Conservation (phyloP, 2,329 filamentous ascomycete species). For the Colletotrichum lindemuthianum region DNA sequence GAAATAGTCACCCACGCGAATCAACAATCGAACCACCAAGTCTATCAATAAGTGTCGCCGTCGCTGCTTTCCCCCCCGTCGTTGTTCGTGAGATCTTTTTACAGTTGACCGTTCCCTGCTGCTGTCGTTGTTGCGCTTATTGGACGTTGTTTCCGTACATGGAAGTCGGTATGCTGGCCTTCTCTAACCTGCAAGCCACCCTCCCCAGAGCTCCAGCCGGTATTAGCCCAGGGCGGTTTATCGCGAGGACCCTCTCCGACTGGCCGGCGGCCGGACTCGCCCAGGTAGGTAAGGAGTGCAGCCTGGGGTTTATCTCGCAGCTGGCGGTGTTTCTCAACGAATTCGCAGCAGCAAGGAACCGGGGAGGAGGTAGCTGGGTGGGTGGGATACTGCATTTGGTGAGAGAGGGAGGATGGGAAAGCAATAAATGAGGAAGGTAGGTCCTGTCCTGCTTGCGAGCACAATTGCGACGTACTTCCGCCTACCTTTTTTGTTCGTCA, state of each 20-base stretch:
- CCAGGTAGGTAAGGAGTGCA: neutral
- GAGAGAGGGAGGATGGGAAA: constrained; percentile 21
- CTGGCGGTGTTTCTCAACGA: constrained; percentile 24
- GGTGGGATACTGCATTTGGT: neutral
- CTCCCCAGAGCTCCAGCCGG: constrained; percentile 4
- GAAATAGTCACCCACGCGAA: no score
- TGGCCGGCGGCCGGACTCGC: constrained; percentile 16
- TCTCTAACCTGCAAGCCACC: constrained; percentile 16
- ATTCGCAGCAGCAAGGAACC: constrained; percentile 8
- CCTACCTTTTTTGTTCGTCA: neutral
- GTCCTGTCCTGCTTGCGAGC: constrained; percentile 16
- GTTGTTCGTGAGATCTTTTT: no score
- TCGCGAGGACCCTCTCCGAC: constrained; percentile 15
- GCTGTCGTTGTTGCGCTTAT: neutral
- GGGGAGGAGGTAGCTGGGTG: constrained; percentile 13
- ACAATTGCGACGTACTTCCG: neutral
- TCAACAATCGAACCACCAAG: no score
- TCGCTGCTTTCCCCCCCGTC: no score
- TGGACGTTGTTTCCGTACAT: neutral
- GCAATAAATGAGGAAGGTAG: constrained; percentile 9
- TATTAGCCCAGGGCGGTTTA: constrained; percentile 11
- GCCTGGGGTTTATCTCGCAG: constrained; percentile 17
- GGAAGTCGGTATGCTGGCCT: neutral
- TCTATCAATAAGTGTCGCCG: no score
- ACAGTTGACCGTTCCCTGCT: no score